phyloP scores from a whole-genome alignment of 2,329 filamentous ascomycete genomes.

The Emericellopsis atlantica region DNA sequence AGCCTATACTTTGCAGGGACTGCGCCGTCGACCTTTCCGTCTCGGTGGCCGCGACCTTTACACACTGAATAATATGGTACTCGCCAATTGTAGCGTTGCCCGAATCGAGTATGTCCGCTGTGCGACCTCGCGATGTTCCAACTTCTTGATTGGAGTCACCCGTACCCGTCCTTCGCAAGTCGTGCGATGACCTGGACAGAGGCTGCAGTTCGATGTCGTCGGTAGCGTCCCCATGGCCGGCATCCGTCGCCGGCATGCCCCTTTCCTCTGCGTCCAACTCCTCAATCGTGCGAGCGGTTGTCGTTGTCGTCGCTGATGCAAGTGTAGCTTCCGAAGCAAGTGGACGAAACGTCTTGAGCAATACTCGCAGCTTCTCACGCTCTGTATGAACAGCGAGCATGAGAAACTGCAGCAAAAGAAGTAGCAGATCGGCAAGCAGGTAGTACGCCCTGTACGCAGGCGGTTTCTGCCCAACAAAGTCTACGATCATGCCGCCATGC shows the following conservation, averaged over 20 bases:
- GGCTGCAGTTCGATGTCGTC: slow-evolving; percentile 33
- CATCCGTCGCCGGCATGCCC: slow-evolving; percentile 18
- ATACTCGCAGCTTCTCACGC: slow-evolving; percentile 40
- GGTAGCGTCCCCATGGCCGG: slow-evolving; percentile 14
- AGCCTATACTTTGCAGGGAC: slow-evolving; percentile 40
- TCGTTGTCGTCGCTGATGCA: slow-evolving; percentile 8
- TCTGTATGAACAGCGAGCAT: slow-evolving; percentile 53
- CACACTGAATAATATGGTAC: slow-evolving; percentile 37
- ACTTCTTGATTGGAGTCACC: slow-evolving; percentile 10
- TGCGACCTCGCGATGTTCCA: slow-evolving; percentile 20
- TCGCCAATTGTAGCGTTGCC: slow-evolving; percentile 41
- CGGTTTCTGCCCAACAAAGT: slow-evolving; percentile 55
- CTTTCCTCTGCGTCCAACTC: slow-evolving; percentile 46
- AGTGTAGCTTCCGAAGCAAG: slow-evolving; percentile 13
- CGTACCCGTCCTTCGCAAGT: slow-evolving; percentile 10
- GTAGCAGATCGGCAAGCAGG: slow-evolving; percentile 39
- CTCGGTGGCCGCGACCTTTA: slow-evolving; percentile 32
- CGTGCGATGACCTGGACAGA: slow-evolving; percentile 10
- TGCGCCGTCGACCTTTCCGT: slow-evolving; percentile 34
- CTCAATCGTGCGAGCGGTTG: slow-evolving; percentile 22
- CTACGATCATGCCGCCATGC: slow-evolving; percentile 54
- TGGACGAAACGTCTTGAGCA: slow-evolving; percentile 25
- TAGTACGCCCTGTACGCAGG: slow-evolving; percentile 44
- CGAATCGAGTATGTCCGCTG: slow-evolving; percentile 37
- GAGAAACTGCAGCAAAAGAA: slow-evolving; percentile 46